phyloP scores from a whole-genome alignment of 768 basidiomycete genomes.

The Lactarius psammicola region DNA sequence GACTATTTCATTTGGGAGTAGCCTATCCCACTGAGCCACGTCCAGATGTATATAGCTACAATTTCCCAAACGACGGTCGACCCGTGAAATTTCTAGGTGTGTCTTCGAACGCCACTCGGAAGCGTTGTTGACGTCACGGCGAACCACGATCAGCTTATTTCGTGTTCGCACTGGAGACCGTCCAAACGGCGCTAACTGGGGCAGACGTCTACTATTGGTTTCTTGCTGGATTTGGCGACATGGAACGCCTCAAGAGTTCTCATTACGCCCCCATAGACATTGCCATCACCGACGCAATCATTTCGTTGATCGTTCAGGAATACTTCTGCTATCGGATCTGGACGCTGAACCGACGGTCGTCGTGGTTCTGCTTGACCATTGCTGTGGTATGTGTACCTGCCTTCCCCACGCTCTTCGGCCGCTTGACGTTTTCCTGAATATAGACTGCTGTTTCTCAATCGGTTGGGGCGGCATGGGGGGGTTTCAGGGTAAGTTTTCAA shows the following conservation, averaged over 20 bases:
- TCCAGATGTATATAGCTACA: not conserved
- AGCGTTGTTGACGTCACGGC: slow-evolving; percentile 28
- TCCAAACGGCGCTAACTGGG: slow-evolving; percentile 2
- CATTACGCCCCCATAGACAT: slow-evolving; percentile 17
- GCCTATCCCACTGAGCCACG: not conserved
- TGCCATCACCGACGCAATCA: slow-evolving; percentile 32
- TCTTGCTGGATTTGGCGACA: slow-evolving; percentile 34
- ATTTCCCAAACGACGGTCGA: not conserved
- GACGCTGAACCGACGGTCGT: slow-evolving; percentile 19
- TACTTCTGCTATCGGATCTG: slow-evolving; percentile 29
- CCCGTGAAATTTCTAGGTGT: slow-evolving; percentile 2
- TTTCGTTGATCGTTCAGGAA: slow-evolving; percentile 33
- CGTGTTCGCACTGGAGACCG: not conserved
- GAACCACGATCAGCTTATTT: slow-evolving; percentile 17
- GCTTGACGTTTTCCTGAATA: not conserved
- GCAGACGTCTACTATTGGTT: slow-evolving; percentile 34
- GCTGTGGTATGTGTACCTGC: not conserved
- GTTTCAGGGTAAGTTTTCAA: not conserved
- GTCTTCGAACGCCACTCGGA: not conserved
- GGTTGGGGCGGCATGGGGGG: not conserved
- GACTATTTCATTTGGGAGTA: not conserved
- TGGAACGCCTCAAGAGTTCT: slow-evolving; percentile 28
- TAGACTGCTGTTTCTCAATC: not conserved
- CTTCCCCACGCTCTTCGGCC: not conserved
- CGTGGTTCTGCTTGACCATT: not conserved